Percentiles rank a stretch among this genome's conserved stretches.
These are phyloP conservation scores for Apiospora hydei DNA, from an alignment of 2,329 filamentous ascomycete genomes.

Conservation along the genomic window DNA sequence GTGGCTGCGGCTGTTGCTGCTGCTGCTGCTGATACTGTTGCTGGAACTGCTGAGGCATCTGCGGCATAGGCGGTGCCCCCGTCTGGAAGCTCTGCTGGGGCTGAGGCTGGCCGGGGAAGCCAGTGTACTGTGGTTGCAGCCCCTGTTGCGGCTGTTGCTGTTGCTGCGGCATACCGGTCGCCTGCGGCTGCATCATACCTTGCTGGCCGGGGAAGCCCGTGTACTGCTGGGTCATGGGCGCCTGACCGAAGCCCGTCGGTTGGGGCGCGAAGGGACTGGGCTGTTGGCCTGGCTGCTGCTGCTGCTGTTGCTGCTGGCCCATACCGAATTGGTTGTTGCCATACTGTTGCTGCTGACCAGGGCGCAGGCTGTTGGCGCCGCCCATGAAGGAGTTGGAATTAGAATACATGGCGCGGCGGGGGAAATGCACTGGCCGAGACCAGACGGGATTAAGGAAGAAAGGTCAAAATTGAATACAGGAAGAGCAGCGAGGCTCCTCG, in stretches of 20 bases:
- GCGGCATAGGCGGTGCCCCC: slow-evolving; percentile 64
- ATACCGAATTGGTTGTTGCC: slow-evolving; percentile 56
- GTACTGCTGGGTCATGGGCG: slow-evolving; percentile 63
- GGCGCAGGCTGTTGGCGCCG: slow-evolving; percentile 77
- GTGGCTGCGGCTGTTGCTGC: slow-evolving; percentile 48
- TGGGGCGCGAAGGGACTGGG: slow-evolving; percentile 64
- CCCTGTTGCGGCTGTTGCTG: slow-evolving; percentile 67
- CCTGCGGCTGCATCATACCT: slow-evolving; percentile 57
- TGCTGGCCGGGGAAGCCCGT: slow-evolving; percentile 66
- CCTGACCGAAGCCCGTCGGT: slow-evolving; percentile 66
- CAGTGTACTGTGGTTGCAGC: slow-evolving; percentile 57
- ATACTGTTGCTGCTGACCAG: slow-evolving; percentile 68
- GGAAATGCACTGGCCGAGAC: slow-evolving; percentile 1
- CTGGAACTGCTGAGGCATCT: slow-evolving; percentile 67
- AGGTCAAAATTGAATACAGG: slow-evolving; percentile 18
- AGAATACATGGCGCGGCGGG: slow-evolving; percentile 75
- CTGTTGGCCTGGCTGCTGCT: slow-evolving; percentile 51
- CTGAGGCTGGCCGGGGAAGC: slow-evolving; percentile 50
- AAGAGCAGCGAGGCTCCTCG: slow-evolving; percentile 37
- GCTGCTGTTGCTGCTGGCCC: slow-evolving; percentile 50
- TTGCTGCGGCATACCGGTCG: slow-evolving; percentile 65
- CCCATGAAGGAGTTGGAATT: slow-evolving; percentile 87
- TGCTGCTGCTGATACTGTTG: slow-evolving; percentile 64
- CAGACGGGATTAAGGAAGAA: slow-evolving; percentile 8
- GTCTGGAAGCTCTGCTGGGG: slow-evolving; percentile 69